These are phyloP conservation scores for Strobilomyces echinocephalus DNA, from an alignment of 768 basidiomycete genomes.

Conservation along the genomic window DNA sequence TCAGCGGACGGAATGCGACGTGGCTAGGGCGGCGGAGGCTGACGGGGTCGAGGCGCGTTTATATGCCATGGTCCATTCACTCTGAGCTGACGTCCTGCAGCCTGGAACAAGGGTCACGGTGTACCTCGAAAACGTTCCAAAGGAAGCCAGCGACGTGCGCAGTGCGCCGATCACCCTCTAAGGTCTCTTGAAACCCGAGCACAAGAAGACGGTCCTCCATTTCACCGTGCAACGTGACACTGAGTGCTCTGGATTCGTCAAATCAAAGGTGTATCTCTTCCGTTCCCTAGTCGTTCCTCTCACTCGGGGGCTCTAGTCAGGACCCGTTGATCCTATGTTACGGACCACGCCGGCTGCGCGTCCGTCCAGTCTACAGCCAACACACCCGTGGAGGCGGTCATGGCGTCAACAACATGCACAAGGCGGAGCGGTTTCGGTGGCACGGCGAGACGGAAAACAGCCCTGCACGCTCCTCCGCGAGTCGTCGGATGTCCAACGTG, in stretches of 20 bases:
- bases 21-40: conserved; percentile 60
- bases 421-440: conserved; percentile 85
- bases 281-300: background rate
- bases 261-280: conserved; percentile 69
- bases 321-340: conserved; percentile 87
- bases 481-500: conserved; percentile 57
- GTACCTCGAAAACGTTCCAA: conserved; percentile 70
- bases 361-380: conserved; percentile 90
- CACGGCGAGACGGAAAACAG: conserved; percentile 70
- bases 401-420: conserved; percentile 95
- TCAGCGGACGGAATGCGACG: conserved; percentile 72
- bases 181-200: conserved; percentile 88
- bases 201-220: conserved; percentile 90
- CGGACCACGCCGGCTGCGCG: conserved; percentile 78
- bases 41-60: conserved; percentile 67
- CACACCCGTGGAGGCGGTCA: conserved; percentile 86
- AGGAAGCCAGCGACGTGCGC: conserved; percentile 45
- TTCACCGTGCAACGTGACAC: conserved; percentile 94
- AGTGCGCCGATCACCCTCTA: conserved; percentile 65
- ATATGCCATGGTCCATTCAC: background rate
- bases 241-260: conserved; percentile 82
- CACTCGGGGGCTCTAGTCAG: conserved; percentile 34
- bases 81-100: conserved; percentile 35
- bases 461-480: conserved; percentile 76
- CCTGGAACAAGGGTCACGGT: conserved; percentile 78